phyloP scores from a whole-genome alignment of 176 grass and related monocot species.

The Carex pumila region DNA sequence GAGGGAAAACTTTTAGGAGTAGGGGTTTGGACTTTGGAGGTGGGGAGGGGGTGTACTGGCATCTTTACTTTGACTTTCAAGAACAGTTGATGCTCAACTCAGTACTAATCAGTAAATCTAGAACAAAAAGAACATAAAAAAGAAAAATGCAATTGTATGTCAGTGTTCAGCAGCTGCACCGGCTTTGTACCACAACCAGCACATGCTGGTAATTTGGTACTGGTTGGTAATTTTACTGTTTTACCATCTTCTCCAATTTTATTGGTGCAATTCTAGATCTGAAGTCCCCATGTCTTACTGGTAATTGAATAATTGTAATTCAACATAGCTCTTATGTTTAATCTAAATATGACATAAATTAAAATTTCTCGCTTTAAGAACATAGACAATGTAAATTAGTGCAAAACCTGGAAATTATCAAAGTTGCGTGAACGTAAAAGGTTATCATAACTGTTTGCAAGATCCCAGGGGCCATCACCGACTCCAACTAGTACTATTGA shows the following conservation, averaged over 20 bases:
- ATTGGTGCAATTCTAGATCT: not conserved
- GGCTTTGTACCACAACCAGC: not conserved
- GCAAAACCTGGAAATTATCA: conserved; percentile 43
- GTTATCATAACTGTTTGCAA: conserved; percentile 23
- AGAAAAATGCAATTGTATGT: not conserved
- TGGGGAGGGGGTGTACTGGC: not conserved
- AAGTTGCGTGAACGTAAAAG: conserved; percentile 13
- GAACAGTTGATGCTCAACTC: not conserved
- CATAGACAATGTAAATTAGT: not conserved
- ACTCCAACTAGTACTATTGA: conserved; percentile 38
- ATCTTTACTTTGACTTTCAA: not conserved
- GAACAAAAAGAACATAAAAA: not conserved
- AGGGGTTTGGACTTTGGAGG: not conserved
- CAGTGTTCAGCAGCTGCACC: not conserved
- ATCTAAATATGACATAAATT: not conserved
- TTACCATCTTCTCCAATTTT: not conserved
- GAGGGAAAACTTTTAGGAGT: not conserved
- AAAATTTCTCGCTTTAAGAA: not conserved
- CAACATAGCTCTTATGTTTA: not conserved
- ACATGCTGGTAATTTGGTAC: not conserved
- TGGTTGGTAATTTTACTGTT: not conserved
- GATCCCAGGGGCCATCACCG: conserved; percentile 37
- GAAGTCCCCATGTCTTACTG: too few species aligned
- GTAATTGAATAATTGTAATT: not conserved
- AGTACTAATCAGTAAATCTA: not conserved